Evolutionary conservation across 176 grass and related monocot genomes (phyloP).

Genomic region (Aegilops bicornis): DNA sequence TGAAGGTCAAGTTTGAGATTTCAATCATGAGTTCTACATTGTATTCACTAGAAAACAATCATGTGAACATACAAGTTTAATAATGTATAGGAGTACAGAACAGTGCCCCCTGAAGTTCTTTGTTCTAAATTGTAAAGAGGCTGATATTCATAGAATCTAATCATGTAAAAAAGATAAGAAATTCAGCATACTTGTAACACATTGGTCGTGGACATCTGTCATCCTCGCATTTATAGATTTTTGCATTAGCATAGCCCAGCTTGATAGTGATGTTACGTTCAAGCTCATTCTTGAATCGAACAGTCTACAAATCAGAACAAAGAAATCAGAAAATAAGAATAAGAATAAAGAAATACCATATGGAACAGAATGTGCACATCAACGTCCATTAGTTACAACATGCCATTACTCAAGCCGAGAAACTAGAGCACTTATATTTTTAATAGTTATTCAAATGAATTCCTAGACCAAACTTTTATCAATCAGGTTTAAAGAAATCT

Average conservation of each 20-base stretch:
- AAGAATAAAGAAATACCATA: constrained; percentile 15
- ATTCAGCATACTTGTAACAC: constrained; percentile 86
- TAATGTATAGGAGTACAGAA: background rate
- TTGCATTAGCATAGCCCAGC: constrained; percentile 96
- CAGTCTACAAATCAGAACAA: constrained; percentile 58
- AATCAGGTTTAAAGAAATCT: background rate
- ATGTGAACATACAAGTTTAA: background rate
- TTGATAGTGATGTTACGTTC: constrained; percentile 99
- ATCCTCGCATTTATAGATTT: constrained; percentile 93
- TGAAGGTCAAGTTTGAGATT: background rate
- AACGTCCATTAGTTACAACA: background rate
- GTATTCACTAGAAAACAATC: constrained; percentile 26
- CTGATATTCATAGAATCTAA: background rate
- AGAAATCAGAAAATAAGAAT: background rate
- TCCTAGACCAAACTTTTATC: background rate
- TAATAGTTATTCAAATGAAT: background rate
- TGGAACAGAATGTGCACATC: background rate
- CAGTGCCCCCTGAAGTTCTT: background rate
- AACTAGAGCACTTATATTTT: background rate
- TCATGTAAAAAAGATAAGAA: background rate
- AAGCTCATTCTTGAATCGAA: constrained; percentile 96
- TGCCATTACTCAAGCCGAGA: background rate
- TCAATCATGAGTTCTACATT: background rate
- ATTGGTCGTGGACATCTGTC: constrained; percentile 81
- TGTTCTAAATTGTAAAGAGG: background rate